Evolutionary conservation across 257 asterid genomes (phyloP).

Genomic region (Solanum chmielewskii): DNA sequence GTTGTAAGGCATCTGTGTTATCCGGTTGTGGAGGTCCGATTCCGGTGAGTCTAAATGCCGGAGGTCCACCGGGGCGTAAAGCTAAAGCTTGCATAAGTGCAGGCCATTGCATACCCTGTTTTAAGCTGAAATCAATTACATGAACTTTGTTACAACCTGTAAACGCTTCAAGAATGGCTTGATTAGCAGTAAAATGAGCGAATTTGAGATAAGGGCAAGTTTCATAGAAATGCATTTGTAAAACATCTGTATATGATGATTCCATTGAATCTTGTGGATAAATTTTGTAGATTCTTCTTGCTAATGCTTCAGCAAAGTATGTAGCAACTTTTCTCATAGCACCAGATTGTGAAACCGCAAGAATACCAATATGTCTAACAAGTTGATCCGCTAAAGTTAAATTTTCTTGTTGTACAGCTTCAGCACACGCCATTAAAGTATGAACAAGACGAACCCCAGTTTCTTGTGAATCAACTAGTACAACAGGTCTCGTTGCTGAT

Average conservation of each 20-base stretch:
- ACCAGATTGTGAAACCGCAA: slow-evolving; percentile 65
- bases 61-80: slow-evolving; percentile 63
- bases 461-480: slow-evolving; percentile 73
- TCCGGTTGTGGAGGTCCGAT: slow-evolving; percentile 85
- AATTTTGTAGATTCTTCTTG: slow-evolving; percentile 53
- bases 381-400: slow-evolving; percentile 51
- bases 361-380: slow-evolving; percentile 47
- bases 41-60: slow-evolving; percentile 53
- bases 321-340: slow-evolving; percentile 85
- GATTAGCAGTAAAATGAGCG: slow-evolving; percentile 81
- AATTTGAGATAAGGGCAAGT: slow-evolving; percentile 63
- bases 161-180: slow-evolving; percentile 70
- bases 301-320: slow-evolving; percentile 60
- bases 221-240: slow-evolving; percentile 83
- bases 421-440: slow-evolving; percentile 71
- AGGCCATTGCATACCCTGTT: slow-evolving; percentile 91
- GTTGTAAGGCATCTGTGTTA: slow-evolving; percentile 51
- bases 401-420: slow-evolving; percentile 55
- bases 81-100: slow-evolving; percentile 73
- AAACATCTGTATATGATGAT: slow-evolving; percentile 43
- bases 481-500: slow-evolving; percentile 20
- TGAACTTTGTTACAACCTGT: slow-evolving; percentile 45
- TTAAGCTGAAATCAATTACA: slow-evolving; percentile 60
- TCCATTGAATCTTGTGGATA: slow-evolving; percentile 42
- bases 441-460: slow-evolving; percentile 69